Conservation (phyloP, 2,329 filamentous ascomycete genomes). For the Onygenales sp. region DNA sequence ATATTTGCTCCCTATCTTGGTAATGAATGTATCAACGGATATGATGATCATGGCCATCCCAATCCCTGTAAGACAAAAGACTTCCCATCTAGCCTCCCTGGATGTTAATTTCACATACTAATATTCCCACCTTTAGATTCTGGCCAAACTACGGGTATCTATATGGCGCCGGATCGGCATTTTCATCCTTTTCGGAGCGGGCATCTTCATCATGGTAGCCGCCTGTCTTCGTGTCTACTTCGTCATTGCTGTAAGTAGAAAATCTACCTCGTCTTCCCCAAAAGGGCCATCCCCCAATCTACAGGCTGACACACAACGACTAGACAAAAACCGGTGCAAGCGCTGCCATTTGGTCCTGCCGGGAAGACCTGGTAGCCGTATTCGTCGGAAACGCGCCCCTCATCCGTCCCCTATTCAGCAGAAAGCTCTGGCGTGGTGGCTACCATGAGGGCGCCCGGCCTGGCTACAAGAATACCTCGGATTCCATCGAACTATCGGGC, state of each 20-base stretch:
- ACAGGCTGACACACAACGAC: neutral
- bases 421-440: constrained; percentile 1
- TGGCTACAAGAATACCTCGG: neutral
- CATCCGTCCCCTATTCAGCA: constrained; percentile 16
- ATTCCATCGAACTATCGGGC: neutral
- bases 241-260: constrained; percentile 20
- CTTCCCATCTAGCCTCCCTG: too few relatives aligned
- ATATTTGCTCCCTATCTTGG: constrained; percentile 24
- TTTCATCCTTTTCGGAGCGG: constrained; percentile 22
- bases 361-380: constrained; percentile 31
- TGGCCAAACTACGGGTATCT: constrained; percentile 20
- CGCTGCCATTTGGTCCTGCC: constrained; percentile 30
- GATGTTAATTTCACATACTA: neutral
- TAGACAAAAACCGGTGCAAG: constrained; percentile 2
- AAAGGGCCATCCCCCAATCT: too few relatives aligned
- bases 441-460: neutral
- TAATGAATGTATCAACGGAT: constrained; percentile 26
- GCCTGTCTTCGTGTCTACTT: constrained; percentile 19
- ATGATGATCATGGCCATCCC: constrained; percentile 28
- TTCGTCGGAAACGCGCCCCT: constrained; percentile 30
- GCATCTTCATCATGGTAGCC: constrained; percentile 26
- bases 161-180: constrained; percentile 22
- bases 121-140: constrained; percentile 12
- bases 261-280: too few relatives aligned
- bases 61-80: constrained; percentile 18